Percentiles rank a stretch among this genome's conserved stretches.
Evolutionary conservation across 345 rosid genomes (phyloP).

Genomic region (Reutealis trisperma): DNA sequence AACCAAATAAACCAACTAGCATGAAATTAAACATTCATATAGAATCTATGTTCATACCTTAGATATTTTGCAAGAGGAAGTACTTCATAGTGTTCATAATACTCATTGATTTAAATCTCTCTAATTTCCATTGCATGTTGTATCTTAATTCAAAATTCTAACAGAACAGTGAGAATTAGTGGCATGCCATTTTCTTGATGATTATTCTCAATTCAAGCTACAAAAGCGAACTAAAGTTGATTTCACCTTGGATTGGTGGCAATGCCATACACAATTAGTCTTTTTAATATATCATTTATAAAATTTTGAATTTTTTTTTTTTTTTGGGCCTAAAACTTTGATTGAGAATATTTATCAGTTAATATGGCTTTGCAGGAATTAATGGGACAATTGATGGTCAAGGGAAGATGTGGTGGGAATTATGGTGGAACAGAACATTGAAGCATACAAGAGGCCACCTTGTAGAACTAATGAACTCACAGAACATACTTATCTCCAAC

Average conservation of each 20-base stretch:
- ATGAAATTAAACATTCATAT: no score
- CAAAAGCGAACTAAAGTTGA: background rate
- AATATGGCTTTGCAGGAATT: conserved; percentile 50
- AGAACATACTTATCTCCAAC: conserved; percentile 72
- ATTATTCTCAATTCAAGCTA: no score
- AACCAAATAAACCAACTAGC: no score
- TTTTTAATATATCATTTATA: background rate
- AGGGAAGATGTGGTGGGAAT: conserved; percentile 98
- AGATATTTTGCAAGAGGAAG: background rate
- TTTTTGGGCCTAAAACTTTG: background rate
- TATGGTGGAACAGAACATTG: conserved; percentile 97
- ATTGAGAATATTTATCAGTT: background rate
- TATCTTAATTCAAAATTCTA: background rate
- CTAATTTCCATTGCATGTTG: no score
- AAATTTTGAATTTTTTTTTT: background rate
- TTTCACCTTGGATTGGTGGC: background rate
- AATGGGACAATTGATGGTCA: conserved; percentile 97
- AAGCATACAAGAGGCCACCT: conserved; percentile 94
- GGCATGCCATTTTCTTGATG: background rate
- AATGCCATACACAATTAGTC: background rate
- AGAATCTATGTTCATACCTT: background rate
- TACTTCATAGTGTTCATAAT: background rate
- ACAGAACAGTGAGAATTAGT: background rate
- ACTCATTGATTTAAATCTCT: background rate
- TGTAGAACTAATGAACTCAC: conserved; percentile 79